phyloP scores from a whole-genome alignment of 768 basidiomycete genomes.

The Ramaria sp. region DNA sequence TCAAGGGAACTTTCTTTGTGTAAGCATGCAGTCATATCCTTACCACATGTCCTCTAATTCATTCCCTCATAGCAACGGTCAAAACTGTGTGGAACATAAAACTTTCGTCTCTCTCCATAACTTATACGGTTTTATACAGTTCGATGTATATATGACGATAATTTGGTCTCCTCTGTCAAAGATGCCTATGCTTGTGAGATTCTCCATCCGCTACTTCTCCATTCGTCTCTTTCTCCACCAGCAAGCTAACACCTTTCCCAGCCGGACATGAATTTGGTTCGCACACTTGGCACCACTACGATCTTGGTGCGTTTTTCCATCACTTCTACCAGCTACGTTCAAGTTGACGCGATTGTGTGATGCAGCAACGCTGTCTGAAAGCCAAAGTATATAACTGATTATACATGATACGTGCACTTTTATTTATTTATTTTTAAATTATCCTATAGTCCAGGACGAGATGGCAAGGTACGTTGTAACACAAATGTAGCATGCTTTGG shows the following conservation, averaged over 20 bases:
- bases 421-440: neutral
- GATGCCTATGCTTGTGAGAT: neutral
- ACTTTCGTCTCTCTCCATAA: neutral
- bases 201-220: neutral
- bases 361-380: neutral
- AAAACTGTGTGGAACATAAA: neutral
- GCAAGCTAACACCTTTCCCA: neutral
- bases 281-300: slow-evolving; percentile 33
- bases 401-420: neutral
- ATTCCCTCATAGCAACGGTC: neutral
- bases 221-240: neutral
- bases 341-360: neutral
- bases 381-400: neutral
- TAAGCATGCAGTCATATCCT: neutral
- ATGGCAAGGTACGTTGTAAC: slow-evolving; percentile 1
- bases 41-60: neutral
- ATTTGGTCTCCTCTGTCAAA: neutral
- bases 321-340: neutral
- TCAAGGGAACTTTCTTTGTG: slow-evolving; percentile 8
- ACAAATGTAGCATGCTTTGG: neutral
- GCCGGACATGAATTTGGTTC: slow-evolving; percentile 34
- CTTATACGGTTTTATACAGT: neutral
- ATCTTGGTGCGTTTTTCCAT: neutral
- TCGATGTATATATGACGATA: slow-evolving; percentile 4
- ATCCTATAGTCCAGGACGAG: slow-evolving; percentile 1